Evolutionary conservation across 371 early-diverging fungal species (phyloP), one percentile per base, ranked within the genome.

Genomic region (Conidiobolus incongruus): DNA sequence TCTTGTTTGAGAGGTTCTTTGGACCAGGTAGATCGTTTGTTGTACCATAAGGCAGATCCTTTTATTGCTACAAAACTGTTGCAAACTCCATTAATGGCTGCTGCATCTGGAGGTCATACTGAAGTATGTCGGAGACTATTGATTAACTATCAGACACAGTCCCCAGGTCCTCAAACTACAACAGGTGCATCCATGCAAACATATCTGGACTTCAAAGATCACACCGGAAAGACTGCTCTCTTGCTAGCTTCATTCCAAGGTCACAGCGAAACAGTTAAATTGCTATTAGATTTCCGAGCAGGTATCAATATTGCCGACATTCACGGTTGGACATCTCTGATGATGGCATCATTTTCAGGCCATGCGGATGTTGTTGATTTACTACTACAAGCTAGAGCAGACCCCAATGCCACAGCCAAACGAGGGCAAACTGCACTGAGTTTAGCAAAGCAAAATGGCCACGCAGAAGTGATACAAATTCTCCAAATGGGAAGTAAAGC

Each of bases 61-160:
- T n/a, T n/a, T n/a, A 6, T 24, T 15, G 4, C 28, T 31, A 17
- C 12, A 29, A 51, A 52, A 50, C 50, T 47, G 33, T 41, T 47
- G 23, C 52, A 53, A 38, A 61, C 61, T n/a, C 61, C 61, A 8
- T 42, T 61, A 30, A 61, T 61, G 16, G 54, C 58, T 35, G 61
- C 61, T 17, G 55, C 58, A 15, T 61, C 55, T 50, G 55, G 58
- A 32, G 61, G 61, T 4, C 55, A 58, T 37, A 48, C 53, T 7
- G 19, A 50, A 11, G 52, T 61, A 21, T 58, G 61, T 21, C 42
- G 51, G 10, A 28, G 52, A 4, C 49, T 61, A n/a, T n/a, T n/a
- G n/a, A n/a, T n/a, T n/a, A n/a, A n/a, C n/a, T n/a, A n/a, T n/a
- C n/a, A n/a, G n/a, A n/a, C n/a, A n/a, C n/a, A n/a, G n/a, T n/a